Evolutionary conservation across 306 rosid species (phyloP).

Genomic region (Hippophae gyantsensis): DNA sequence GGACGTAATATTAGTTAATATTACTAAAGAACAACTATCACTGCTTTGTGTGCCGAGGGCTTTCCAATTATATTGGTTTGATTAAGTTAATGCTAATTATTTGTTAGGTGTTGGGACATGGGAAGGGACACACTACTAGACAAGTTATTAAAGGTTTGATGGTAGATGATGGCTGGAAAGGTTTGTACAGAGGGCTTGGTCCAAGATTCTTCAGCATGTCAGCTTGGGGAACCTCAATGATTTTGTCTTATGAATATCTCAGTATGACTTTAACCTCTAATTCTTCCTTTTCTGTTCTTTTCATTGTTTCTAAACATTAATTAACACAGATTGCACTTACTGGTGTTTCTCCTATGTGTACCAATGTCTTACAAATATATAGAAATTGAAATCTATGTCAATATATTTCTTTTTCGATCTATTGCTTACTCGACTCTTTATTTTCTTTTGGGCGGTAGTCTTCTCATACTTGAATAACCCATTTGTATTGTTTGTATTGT

Average conservation of each 20-base stretch:
- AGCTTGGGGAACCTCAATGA: conserved; percentile 96
- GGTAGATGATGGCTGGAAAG: conserved; percentile 83
- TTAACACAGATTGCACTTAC: too few species aligned
- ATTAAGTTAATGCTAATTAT: conserved; percentile 4
- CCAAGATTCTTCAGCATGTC: conserved; percentile 96
- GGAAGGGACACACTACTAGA: conserved; percentile 51
- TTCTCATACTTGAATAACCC: too few species aligned
- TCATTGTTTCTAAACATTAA: too few species aligned
- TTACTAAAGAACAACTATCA: too few species aligned
- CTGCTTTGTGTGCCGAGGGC: neutral
- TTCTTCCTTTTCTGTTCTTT: neutral
- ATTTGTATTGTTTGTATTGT: too few species aligned
- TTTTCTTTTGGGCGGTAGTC: too few species aligned
- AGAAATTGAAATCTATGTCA: too few species aligned
- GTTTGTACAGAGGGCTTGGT: conserved; percentile 82
- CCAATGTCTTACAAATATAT: too few species aligned
- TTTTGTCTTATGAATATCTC: conserved; percentile 76
- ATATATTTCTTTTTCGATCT: too few species aligned
- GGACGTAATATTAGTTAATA: too few species aligned
- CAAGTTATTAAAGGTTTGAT: conserved; percentile 67
- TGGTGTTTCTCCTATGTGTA: too few species aligned
- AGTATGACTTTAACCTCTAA: conserved; percentile 41
- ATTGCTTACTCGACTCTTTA: too few species aligned
- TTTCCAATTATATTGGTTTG: conserved; percentile 3
- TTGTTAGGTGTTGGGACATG: conserved; percentile 62